phyloP scores from a whole-genome alignment of 148 eudicot species.

The Rhododendron molle region DNA sequence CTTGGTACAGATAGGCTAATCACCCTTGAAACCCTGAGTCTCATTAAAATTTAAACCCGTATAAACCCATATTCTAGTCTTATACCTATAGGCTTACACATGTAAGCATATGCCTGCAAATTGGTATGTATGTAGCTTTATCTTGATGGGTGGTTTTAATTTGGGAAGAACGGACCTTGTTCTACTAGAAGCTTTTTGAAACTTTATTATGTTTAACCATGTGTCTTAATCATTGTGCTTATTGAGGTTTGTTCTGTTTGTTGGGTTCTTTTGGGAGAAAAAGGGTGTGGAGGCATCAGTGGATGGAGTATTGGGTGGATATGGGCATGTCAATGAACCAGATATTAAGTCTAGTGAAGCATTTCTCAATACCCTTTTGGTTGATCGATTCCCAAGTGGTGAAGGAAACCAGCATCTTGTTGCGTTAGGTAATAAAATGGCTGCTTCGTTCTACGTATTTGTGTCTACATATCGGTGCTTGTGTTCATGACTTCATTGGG shows the following conservation, averaged over 20 bases:
- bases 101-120: not conserved
- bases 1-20: no score
- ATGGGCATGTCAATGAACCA: slow-evolving; percentile 59
- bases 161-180: no score
- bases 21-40: not conserved
- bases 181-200: no score
- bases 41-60: not conserved
- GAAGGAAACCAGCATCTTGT: slow-evolving; percentile 50
- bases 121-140: not conserved
- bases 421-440: slow-evolving; percentile 55
- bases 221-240: no score
- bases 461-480: not conserved
- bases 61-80: not conserved
- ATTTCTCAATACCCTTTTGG: slow-evolving; percentile 54
- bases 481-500: not conserved
- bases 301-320: slow-evolving; percentile 94
- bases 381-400: slow-evolving; percentile 36
- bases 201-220: no score
- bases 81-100: not conserved
- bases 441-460: not conserved
- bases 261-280: not conserved
- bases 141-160: no score
- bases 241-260: no score
- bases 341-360: slow-evolving; percentile 77
- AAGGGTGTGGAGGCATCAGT: slow-evolving; percentile 93